Percentiles rank a stretch among this genome's conserved stretches.
phyloP scores from a whole-genome alignment of 2,329 filamentous ascomycete species.

The Neurospora sp. region DNA sequence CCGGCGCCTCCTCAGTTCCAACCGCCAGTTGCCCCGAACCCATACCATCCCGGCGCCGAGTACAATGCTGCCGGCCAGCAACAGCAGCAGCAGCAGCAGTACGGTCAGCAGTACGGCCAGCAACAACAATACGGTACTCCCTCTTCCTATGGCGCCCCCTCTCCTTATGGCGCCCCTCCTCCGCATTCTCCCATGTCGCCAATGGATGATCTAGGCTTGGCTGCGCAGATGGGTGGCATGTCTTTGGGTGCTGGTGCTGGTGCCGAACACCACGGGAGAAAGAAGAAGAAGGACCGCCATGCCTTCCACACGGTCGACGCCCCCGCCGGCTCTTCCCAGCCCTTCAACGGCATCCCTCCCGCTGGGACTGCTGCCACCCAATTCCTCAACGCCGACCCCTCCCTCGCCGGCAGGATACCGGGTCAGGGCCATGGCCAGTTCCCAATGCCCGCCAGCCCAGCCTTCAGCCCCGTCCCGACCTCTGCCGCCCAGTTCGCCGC shows the following conservation, averaged over 20 bases:
- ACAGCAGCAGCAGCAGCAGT: constrained; percentile 9
- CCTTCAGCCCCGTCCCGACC: constrained; percentile 37
- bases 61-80: constrained; percentile 28
- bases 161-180: constrained; percentile 17
- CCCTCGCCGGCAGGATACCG: constrained; percentile 23
- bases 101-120: constrained; percentile 21
- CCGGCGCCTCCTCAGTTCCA: constrained; percentile 35
- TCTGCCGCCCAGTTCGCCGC: constrained; percentile 37
- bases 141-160: constrained; percentile 11
- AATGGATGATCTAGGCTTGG: constrained; percentile 40
- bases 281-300: constrained; percentile 91
- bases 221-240: constrained; percentile 71
- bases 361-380: constrained; percentile 42
- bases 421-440: constrained; percentile 49
- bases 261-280: constrained; percentile 36
- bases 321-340: constrained; percentile 53
- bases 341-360: constrained; percentile 59
- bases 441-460: constrained; percentile 44
- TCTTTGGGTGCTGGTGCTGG: constrained; percentile 46
- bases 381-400: constrained; percentile 48
- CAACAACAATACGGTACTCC: constrained; percentile 29
- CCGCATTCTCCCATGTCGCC: constrained; percentile 13
- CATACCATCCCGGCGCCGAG: constrained; percentile 37
- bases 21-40: constrained; percentile 41
- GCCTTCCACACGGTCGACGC: constrained; percentile 82